Evolutionary conservation across 164 flowering plant genomes (phyloP).

Genomic region (Stephania japonica): DNA sequence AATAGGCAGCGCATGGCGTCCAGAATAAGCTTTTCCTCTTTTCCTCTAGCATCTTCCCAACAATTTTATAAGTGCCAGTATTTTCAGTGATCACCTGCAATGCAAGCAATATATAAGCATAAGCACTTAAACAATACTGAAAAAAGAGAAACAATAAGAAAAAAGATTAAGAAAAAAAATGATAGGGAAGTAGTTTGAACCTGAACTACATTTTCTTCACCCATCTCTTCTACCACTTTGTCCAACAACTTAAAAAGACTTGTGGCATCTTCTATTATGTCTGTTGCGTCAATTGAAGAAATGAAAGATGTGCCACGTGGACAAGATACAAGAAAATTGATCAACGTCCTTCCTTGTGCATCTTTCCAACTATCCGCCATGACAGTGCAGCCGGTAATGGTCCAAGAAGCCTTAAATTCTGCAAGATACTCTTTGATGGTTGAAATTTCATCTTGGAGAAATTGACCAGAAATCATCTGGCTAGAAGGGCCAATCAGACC

Average conservation of each 20-base stretch:
- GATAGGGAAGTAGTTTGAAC: slow-evolving; percentile 22
- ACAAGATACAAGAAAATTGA: slow-evolving; percentile 64
- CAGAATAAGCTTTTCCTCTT: slow-evolving; percentile 60
- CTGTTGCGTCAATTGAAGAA: slow-evolving; percentile 63
- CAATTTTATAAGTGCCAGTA: slow-evolving; percentile 54
- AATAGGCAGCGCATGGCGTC: slow-evolving; percentile 73
- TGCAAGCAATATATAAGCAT: not conserved
- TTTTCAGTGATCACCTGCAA: slow-evolving; percentile 57
- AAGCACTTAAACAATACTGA: not conserved
- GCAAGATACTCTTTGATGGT: slow-evolving; percentile 40
- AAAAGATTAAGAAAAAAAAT: slow-evolving; percentile 4
- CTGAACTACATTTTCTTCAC: slow-evolving; percentile 83
- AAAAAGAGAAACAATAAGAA: not conserved
- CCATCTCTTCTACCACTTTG: slow-evolving; percentile 66
- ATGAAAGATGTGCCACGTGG: slow-evolving; percentile 62
- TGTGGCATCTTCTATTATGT: slow-evolving; percentile 43
- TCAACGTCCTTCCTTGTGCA: slow-evolving; percentile 42
- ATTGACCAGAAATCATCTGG: slow-evolving; percentile 46
- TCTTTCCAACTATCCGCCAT: slow-evolving; percentile 81
- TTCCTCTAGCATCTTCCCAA: slow-evolving; percentile 82
- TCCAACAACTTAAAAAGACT: slow-evolving; percentile 60
- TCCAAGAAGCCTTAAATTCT: slow-evolving; percentile 57
- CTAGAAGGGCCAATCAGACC: slow-evolving; percentile 47
- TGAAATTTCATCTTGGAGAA: slow-evolving; percentile 55
- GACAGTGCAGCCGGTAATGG: slow-evolving; percentile 62